A percentile compares a stretch with the other conserved stretches of the same genome.
These are phyloP conservation scores for Penicillium mononematosum DNA, from an alignment of 495 filamentous ascomycete species.

Conservation along the genomic window DNA sequence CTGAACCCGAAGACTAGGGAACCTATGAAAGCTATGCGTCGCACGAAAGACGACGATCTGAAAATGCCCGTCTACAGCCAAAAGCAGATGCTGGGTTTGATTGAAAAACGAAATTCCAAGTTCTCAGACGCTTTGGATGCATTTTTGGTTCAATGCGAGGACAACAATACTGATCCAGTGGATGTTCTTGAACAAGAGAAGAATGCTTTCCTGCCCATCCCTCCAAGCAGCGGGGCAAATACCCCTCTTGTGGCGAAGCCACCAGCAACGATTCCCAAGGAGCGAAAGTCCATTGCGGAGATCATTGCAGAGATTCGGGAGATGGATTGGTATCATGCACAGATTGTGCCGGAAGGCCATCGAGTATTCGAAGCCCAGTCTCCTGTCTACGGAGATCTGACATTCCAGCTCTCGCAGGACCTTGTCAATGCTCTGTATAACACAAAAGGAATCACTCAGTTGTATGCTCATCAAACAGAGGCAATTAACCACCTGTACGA, in stretches of 20 bases:
- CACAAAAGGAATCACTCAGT: slow-evolving; percentile 73
- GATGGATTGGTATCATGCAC: slow-evolving; percentile 81
- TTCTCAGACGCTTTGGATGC: slow-evolving; percentile 74
- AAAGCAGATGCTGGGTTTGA: slow-evolving; percentile 84
- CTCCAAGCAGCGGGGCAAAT: slow-evolving; percentile 47
- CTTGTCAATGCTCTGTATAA: slow-evolving; percentile 95
- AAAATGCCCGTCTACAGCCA: slow-evolving; percentile 94
- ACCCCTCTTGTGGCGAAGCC: slow-evolving; percentile 45
- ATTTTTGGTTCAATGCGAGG: slow-evolving; percentile 73
- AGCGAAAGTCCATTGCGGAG: slow-evolving; percentile 77
- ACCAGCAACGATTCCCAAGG: slow-evolving; percentile 72
- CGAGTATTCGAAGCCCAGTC: slow-evolving; percentile 87
- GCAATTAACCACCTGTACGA: slow-evolving; percentile 88
- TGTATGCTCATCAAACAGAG: slow-evolving; percentile 95
- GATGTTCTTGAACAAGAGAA: slow-evolving; percentile 54
- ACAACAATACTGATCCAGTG: slow-evolving; percentile 65
- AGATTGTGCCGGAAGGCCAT: slow-evolving; percentile 94
- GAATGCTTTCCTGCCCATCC: slow-evolving; percentile 45
- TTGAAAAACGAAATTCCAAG: slow-evolving; percentile 87
- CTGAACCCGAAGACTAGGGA: slow-evolving; percentile 68
- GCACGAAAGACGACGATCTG: slow-evolving; percentile 71
- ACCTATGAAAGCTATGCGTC: slow-evolving; percentile 59
- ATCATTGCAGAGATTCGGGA: slow-evolving; percentile 83
- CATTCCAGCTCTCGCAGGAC: slow-evolving; percentile 83
- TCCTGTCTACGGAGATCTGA: slow-evolving; percentile 77